phyloP scores from a whole-genome alignment of 192 early-diverging fungal species.

The Cladochytrium replicatum region DNA sequence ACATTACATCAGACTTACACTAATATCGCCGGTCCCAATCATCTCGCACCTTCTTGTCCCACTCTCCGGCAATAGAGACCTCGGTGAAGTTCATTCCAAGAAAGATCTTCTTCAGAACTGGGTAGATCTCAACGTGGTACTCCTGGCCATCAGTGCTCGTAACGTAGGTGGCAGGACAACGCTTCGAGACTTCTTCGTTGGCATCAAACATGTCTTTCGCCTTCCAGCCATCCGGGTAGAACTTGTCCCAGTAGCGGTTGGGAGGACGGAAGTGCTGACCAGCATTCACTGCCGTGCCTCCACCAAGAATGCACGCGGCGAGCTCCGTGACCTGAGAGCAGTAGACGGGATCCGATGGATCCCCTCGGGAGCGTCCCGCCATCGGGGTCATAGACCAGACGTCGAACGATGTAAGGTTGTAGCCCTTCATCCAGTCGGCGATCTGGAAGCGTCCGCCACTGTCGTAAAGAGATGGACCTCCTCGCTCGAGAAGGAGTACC shows the following conservation, averaged over 20 bases:
- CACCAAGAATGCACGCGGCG: background rate
- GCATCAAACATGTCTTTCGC: background rate
- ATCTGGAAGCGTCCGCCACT: too few species aligned
- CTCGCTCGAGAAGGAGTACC: too few species aligned
- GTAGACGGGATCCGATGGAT: too few species aligned
- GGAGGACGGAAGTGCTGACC: background rate
- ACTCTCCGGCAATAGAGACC: background rate
- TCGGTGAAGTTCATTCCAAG: background rate
- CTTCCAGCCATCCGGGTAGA: background rate
- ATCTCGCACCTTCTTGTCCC: too few species aligned
- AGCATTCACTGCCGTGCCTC: background rate
- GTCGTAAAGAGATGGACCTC: too few species aligned
- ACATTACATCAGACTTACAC: too few species aligned
- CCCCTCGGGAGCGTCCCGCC: too few species aligned
- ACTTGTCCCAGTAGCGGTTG: background rate
- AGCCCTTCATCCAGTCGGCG: too few species aligned
- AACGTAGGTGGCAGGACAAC: background rate
- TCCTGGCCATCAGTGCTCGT: background rate
- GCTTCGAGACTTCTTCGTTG: background rate
- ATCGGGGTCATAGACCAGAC: too few species aligned
- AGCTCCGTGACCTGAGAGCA: too few species aligned
- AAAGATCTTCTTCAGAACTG: background rate
- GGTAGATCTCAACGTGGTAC: background rate
- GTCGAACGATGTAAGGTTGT: too few species aligned
- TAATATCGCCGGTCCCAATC: too few species aligned